A percentile compares a stretch with the other conserved stretches of the same genome.
phyloP scores from a whole-genome alignment of 1,284 basidiomycete genomes.

The Somion occarium region DNA sequence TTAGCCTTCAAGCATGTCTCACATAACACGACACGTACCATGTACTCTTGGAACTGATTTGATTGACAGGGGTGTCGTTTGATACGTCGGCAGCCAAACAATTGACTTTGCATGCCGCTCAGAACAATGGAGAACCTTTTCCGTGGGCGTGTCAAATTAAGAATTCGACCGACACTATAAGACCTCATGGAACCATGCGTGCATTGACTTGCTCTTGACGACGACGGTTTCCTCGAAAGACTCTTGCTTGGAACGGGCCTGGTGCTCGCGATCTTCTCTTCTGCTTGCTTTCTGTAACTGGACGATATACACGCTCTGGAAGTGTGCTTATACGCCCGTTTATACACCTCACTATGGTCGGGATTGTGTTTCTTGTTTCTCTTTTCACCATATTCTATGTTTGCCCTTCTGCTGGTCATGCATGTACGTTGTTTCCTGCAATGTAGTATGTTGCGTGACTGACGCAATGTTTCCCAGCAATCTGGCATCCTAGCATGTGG shows the following conservation, averaged over 20 bases:
- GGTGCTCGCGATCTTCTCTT: not conserved
- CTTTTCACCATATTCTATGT: not conserved
- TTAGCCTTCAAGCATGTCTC: no score
- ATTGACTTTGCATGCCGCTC: not conserved
- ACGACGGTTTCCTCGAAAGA: not conserved
- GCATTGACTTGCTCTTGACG: not conserved
- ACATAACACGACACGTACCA: no score
- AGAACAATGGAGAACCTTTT: not conserved
- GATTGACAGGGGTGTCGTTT: no score
- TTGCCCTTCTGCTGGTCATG: not conserved
- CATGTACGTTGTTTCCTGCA: not conserved
- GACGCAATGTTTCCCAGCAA: constrained; percentile 13
- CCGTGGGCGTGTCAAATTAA: not conserved
- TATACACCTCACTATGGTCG: not conserved
- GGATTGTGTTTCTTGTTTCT: not conserved
- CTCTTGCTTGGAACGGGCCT: not conserved
- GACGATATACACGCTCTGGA: not conserved
- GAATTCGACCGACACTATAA: no score
- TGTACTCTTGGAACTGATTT: no score
- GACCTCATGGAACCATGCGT: no score
- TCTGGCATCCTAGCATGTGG: constrained; percentile 32
- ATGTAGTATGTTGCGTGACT: not conserved
- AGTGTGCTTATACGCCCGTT: not conserved
- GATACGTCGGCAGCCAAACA: no score
- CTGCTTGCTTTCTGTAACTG: not conserved